Percentiles rank a stretch among this genome's conserved stretches.
Evolutionary conservation across 2,329 filamentous ascomycete genomes (phyloP).

Genomic region (Proliferodiscus dingleyae): DNA sequence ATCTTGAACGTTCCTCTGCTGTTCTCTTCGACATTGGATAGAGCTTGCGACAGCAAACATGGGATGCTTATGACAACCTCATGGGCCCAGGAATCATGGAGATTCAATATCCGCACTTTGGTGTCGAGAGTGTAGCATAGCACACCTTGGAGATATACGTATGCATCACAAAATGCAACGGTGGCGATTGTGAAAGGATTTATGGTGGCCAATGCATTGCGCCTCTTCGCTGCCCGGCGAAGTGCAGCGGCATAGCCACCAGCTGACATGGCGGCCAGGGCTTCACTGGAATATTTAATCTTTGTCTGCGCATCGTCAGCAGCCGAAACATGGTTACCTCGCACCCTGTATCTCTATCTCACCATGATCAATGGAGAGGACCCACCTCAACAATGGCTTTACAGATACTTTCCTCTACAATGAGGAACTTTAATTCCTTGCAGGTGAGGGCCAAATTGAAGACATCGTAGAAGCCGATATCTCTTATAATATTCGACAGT

Average conservation of each 20-base stretch:
- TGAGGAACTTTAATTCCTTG: conserved; percentile 22
- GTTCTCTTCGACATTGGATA: conserved; percentile 34
- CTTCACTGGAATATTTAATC: conserved; percentile 26
- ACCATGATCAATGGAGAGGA: background rate
- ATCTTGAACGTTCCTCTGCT: conserved; percentile 46
- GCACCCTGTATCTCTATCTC: conserved; percentile 5
- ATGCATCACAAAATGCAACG: conserved; percentile 55
- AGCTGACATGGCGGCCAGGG: conserved; percentile 13
- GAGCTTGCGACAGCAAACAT: conserved; percentile 34
- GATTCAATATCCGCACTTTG: conserved; percentile 53
- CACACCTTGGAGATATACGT: conserved; percentile 57
- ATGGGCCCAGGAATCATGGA: conserved; percentile 42
- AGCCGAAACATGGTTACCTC: conserved; percentile 8
- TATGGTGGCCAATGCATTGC: conserved; percentile 54
- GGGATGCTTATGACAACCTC: conserved; percentile 56
- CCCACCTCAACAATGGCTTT: conserved; percentile 27
- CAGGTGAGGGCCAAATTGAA: conserved; percentile 27
- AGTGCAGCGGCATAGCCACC: conserved; percentile 47
- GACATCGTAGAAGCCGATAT: conserved; percentile 29
- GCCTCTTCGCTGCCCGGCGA: conserved; percentile 55
- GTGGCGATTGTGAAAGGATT: conserved; percentile 57
- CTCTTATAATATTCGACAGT: conserved; percentile 23
- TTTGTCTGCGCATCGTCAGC: conserved; percentile 25
- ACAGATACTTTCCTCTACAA: conserved; percentile 28
- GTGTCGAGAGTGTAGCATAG: conserved; percentile 57